Percentiles rank a stretch among this genome's conserved stretches.
Conservation (phyloP, 495 filamentous ascomycete genomes). For the Emericellopsis terricola region DNA sequence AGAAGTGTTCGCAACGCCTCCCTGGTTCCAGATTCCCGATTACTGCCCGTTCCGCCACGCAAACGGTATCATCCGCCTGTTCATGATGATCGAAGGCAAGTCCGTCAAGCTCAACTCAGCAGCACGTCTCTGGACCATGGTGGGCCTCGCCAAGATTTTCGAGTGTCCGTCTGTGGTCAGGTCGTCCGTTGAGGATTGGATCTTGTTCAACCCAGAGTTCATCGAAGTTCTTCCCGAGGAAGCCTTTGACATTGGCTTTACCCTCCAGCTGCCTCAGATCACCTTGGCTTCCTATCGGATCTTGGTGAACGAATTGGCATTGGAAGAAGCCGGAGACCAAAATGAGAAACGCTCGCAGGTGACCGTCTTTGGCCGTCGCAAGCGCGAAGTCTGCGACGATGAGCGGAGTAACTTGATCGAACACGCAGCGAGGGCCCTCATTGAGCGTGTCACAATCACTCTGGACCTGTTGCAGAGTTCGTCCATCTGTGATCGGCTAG, state of each 20-base stretch:
- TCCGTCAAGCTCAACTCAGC: conserved; percentile 41
- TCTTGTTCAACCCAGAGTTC: conserved; percentile 23
- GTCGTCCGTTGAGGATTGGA: conserved; percentile 16
- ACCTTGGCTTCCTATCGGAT: conserved; percentile 20
- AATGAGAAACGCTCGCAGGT: background rate
- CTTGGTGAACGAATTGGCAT: conserved; percentile 22
- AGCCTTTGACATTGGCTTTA: conserved; percentile 21
- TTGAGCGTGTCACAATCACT: conserved; percentile 6
- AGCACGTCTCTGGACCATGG: conserved; percentile 44
- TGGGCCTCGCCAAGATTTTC: conserved; percentile 37
- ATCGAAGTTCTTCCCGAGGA: conserved; percentile 26
- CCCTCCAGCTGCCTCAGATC: conserved; percentile 15
- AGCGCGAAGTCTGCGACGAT: conserved; percentile 9
- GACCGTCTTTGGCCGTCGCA: conserved; percentile 10
- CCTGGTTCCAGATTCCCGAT: conserved; percentile 23
- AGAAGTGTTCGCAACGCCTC: conserved; percentile 2
- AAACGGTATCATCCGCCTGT: conserved; percentile 37
- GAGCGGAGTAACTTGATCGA: conserved; percentile 12
- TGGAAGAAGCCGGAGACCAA: conserved; percentile 8
- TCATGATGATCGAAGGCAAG: conserved; percentile 31
- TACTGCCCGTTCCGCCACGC: conserved; percentile 44
- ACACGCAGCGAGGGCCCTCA: conserved; percentile 11
- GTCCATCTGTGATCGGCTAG: conserved; percentile 3
- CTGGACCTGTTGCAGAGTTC: conserved; percentile 3
- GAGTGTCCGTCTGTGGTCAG: conserved; percentile 24